These are phyloP conservation scores for Suhomyces maxii DNA, from an alignment of 1,139 yeast species.

Conservation along the genomic window DNA sequence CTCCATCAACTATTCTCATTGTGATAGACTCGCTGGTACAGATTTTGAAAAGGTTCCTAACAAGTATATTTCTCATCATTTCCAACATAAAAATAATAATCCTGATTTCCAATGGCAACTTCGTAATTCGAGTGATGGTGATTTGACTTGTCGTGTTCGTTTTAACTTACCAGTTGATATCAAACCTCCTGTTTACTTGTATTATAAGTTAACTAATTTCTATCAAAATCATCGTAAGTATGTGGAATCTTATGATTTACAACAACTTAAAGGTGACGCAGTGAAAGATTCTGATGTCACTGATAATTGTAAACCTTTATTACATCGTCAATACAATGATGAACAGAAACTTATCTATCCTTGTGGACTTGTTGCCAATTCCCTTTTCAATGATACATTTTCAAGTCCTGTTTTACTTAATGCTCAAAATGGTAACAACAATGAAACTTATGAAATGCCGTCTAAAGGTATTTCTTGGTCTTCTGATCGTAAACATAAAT, in stretches of 20 bases:
- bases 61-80: constrained; percentile 55
- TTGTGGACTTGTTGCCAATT: constrained; percentile 78
- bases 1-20: constrained; percentile 58
- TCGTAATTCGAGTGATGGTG: constrained; percentile 30
- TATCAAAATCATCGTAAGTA: constrained; percentile 78
- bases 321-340: constrained; percentile 33
- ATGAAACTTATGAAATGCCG: constrained; percentile 50
- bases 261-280: constrained; percentile 65
- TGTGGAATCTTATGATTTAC: constrained; percentile 66
- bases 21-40: constrained; percentile 43
- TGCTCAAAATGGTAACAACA: constrained; percentile 40
- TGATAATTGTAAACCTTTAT: constrained; percentile 61
- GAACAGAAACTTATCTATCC: constrained; percentile 53
- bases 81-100: constrained; percentile 41
- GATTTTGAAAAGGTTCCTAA: constrained; percentile 48
- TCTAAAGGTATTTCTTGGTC: constrained; percentile 67
- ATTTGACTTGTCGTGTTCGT: constrained; percentile 51
- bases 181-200: constrained; percentile 60
- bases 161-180: constrained; percentile 62
- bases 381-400: constrained; percentile 72
- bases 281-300: constrained; percentile 46
- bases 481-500: constrained; percentile 55
- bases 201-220: constrained; percentile 71
- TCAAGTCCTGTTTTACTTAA: constrained; percentile 46
- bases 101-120: constrained; percentile 59